Base-by-base conservation (phyloP, 2,329 filamentous ascomycete species). In the Cryphonectria carpinicola region DNA sequence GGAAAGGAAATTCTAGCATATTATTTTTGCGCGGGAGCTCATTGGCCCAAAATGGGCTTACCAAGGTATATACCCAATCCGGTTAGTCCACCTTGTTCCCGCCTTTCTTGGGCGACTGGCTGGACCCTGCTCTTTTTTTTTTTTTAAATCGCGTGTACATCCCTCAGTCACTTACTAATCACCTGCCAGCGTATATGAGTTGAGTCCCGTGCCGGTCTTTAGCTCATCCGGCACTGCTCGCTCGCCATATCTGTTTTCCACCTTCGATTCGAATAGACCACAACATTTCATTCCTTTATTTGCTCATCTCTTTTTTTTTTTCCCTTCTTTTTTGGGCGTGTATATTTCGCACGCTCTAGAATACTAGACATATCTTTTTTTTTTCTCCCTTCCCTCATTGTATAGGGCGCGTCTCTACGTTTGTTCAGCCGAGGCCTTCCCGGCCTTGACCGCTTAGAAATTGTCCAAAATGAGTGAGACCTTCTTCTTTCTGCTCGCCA, bases 401-500 rank as follows among this genome's bases (percentile, higher is more conserved):
- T 37, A 35, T 22, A 63, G 41, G 8, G 25, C 35, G 6, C 28
- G 7, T 46, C 19, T 56, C 32, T 61, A 19, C 25, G 41, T 19
- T 54, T n/a, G 54, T 32, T 61, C 14, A 39, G 19, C 19, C 25
- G 11, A 46, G 46, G 64, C 35, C 32, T 32, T 54, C 13, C 11
- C 62, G 35, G 49, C 32, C 56, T 19, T 13, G 43, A 28, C 63
- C 56, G 65, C 65, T 39, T 39, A 43, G 39, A 66, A 62, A 66
- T 22, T 41, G 65, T 49, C 28, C 25, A 62, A 25, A 28, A 72
- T 72, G 71, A 69, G 71, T 72, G 62, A 71, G 69, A 32, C 41
- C n/a, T 14, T 25, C 54, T 32, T 19, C 28, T 14, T n/a, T 43
- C 35, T n/a, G 1, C 28, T 6, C n/a, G 25, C 14, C n/a, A 39